Evolutionary conservation across 78 protist genomes (phyloP).

Genomic region (Dictyostelium discoideum): dicty_2.7 NC_007090.3:1355001-1355500

Average conservation of each 20-base stretch:
- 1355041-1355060: not conserved
- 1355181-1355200: constrained; percentile 54
- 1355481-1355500: constrained; percentile 58
- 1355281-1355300: constrained; percentile 67
- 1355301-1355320: constrained; percentile 62
- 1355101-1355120: not conserved
- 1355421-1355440: constrained; percentile 70
- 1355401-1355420: constrained; percentile 52
- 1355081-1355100: not conserved
- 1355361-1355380: not conserved
- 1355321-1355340: not conserved
- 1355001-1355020: not conserved
- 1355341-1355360: not conserved
- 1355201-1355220: constrained; percentile 59
- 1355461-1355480: constrained; percentile 54
- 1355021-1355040: no score
- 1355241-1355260: constrained; percentile 31
- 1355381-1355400: not conserved
- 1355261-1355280: constrained; percentile 53
- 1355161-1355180: not conserved
- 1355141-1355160: not conserved
- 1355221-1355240: constrained; percentile 39
- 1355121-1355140: not conserved
- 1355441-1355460: constrained; percentile 68
- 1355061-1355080: not conserved